A percentile compares a stretch with the other conserved stretches of the same genome.
phyloP scores from a whole-genome alignment of 2,329 filamentous ascomycete species.

The Sporothrix inflata region DNA sequence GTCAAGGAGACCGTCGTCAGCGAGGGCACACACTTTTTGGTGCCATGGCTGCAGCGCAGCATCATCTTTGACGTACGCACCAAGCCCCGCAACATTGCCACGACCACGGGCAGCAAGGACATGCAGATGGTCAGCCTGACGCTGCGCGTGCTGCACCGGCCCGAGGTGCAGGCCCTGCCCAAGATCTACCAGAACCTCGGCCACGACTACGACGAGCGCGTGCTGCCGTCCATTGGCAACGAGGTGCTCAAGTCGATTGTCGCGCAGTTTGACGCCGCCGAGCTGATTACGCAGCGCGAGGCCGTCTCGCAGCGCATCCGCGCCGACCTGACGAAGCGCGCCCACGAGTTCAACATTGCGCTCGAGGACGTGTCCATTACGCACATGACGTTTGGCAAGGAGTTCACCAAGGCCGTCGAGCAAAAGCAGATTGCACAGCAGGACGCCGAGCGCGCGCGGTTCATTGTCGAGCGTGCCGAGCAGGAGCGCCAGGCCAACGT shows the following conservation, averaged over 20 bases:
- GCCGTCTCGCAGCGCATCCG: conserved; percentile 95
- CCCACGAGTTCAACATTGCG: conserved; percentile 96
- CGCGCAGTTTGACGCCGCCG: conserved; percentile 97
- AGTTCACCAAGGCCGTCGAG: conserved; percentile 98
- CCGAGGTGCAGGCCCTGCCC: conserved; percentile 83
- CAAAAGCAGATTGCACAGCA: conserved; percentile 99
- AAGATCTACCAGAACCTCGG: conserved; percentile 85
- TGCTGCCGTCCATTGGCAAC: conserved; percentile 96
- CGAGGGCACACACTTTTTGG: conserved; percentile 94
- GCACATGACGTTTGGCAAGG: conserved; percentile 99
- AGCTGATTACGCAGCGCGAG: conserved; percentile 98
- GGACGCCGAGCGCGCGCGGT: conserved; percentile 93
- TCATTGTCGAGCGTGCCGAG: conserved; percentile 98
- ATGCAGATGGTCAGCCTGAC: conserved; percentile 99
- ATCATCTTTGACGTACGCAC: conserved; percentile 98
- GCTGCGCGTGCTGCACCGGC: conserved; percentile 95
- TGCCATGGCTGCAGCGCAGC: conserved; percentile 93
- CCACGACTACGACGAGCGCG: conserved; percentile 94
- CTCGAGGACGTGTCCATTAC: conserved; percentile 99
- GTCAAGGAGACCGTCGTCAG: conserved; percentile 92
- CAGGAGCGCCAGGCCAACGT: conserved; percentile 99
- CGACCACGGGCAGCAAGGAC: conserved; percentile 97
- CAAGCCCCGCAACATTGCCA: conserved; percentile 95
- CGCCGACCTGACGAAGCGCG: conserved; percentile 86
- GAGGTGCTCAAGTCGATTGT: conserved; percentile 99